Percentiles rank a stretch among this genome's conserved stretches.
Evolutionary conservation across 352 stramenopile species (phyloP).

Genomic region (Phytopythium chamaehyphon): DNA sequence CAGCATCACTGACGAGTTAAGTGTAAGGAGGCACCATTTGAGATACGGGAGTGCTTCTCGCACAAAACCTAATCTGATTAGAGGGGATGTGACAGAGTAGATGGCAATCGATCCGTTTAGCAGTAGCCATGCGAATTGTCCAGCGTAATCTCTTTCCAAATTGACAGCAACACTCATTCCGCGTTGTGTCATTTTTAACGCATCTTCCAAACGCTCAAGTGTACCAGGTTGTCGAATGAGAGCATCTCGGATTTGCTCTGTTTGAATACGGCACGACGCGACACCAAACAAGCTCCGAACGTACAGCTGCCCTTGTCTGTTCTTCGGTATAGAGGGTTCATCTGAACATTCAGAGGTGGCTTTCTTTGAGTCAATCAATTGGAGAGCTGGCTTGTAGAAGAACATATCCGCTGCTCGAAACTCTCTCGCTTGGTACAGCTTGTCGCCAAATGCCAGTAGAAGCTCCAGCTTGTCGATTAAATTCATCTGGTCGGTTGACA

Average conservation of each 20-base stretch:
- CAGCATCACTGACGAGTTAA: slow-evolving; percentile 50
- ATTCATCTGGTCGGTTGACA: slow-evolving; percentile 24
- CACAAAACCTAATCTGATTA: slow-evolving; percentile 45
- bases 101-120: slow-evolving; percentile 64
- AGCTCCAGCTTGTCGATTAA: slow-evolving; percentile 30
- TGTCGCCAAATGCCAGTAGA: slow-evolving; percentile 45
- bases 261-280: slow-evolving; percentile 38
- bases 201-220: slow-evolving; percentile 40
- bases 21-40: slow-evolving; percentile 56
- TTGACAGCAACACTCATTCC: slow-evolving; percentile 39
- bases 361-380: neutral
- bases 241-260: slow-evolving; percentile 26
- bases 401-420: slow-evolving; percentile 39
- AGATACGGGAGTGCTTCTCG: slow-evolving; percentile 50
- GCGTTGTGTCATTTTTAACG: slow-evolving; percentile 28
- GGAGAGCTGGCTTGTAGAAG: slow-evolving; percentile 44
- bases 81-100: slow-evolving; percentile 42
- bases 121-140: slow-evolving; percentile 48
- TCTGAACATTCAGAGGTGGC: too few relatives aligned
- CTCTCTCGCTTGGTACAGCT: slow-evolving; percentile 38
- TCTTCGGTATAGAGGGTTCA: neutral
- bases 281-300: slow-evolving; percentile 40
- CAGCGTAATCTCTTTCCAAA: slow-evolving; percentile 26
- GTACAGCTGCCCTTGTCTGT: slow-evolving; percentile 20
- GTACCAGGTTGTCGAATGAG: slow-evolving; percentile 41